A percentile compares a stretch with the other conserved stretches of the same genome.
Conservation (phyloP, 208 protist species). For the Leishmania turanica region DNA sequence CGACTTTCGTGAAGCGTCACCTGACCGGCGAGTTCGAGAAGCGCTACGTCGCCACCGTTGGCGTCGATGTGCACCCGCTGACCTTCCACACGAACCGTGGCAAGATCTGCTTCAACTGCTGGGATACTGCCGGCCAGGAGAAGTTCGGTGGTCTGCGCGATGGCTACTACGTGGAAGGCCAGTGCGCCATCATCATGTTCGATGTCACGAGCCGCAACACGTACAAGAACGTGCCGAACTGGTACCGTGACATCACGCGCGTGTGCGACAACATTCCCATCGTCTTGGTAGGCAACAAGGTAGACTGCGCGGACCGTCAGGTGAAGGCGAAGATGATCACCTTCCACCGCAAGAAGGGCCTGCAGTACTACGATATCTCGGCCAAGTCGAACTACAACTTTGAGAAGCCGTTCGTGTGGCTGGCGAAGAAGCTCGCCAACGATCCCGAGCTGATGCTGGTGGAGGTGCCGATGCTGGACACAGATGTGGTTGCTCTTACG, state of each 20-base stretch:
- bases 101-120: constrained; percentile 99
- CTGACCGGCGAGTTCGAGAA: constrained; percentile 99
- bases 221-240: constrained; percentile 99
- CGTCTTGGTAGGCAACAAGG: constrained; percentile 99
- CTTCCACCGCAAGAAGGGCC: constrained; percentile 99
- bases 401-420: constrained; percentile 99
- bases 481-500: constrained; percentile 69
- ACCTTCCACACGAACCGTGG: constrained; percentile 99
- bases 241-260: constrained; percentile 99
- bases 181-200: constrained; percentile 99
- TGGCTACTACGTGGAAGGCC: constrained; percentile 99
- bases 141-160: constrained; percentile 99
- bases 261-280: constrained; percentile 99
- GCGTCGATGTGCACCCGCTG: constrained; percentile 98
- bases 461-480: constrained; percentile 87
- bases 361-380: constrained; percentile 99
- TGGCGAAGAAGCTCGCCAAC: constrained; percentile 97
- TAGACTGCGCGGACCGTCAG: constrained; percentile 99
- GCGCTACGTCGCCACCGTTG: constrained; percentile 97
- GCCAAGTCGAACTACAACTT: constrained; percentile 99
- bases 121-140: constrained; percentile 99
- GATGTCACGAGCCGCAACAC: constrained; percentile 99
- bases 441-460: constrained; percentile 96
- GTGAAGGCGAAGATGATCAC: constrained; percentile 99
- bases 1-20: constrained; percentile 99